Percentiles rank a stretch among this genome's conserved stretches.
phyloP scores from a whole-genome alignment of 805 yeast genomes.

The Metschnikowia lochheadii region DNA sequence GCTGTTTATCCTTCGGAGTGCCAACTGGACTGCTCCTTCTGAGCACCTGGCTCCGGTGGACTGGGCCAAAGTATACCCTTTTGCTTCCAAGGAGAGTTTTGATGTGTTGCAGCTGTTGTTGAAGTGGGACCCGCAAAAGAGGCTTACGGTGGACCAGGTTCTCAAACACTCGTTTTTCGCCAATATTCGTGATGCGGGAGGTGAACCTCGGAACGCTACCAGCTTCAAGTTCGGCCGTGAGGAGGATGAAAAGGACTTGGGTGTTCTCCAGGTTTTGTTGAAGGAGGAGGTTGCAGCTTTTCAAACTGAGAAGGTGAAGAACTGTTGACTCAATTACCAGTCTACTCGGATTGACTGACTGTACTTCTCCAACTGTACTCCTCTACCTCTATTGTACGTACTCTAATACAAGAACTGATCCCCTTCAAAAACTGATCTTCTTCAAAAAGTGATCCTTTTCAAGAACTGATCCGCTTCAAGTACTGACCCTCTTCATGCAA shows the following conservation, averaged over 20 bases:
- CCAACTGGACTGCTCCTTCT: conserved; percentile 24
- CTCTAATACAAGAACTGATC: too few relatives aligned
- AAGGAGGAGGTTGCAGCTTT: conserved; percentile 22
- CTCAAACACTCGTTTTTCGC: conserved; percentile 54
- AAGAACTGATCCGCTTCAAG: too few relatives aligned
- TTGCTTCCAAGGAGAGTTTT: conserved; percentile 49
- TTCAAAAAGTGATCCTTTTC: too few relatives aligned
- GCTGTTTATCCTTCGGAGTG: not conserved
- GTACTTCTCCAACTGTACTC: too few relatives aligned
- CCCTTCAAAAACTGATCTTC: too few relatives aligned
- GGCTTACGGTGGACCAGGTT: conserved; percentile 55
- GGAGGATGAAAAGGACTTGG: conserved; percentile 17
- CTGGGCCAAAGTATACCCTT: conserved; percentile 61
- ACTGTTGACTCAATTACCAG: not conserved
- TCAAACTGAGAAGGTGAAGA: conserved; percentile 11
- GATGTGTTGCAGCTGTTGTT: conserved; percentile 53
- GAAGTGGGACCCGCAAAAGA: conserved; percentile 56
- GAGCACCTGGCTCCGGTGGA: conserved; percentile 37
- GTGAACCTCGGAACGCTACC: conserved; percentile 50
- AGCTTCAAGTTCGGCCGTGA: conserved; percentile 72
- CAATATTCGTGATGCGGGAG: conserved; percentile 48
- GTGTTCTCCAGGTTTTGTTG: conserved; percentile 15
- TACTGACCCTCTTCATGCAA: too few relatives aligned
- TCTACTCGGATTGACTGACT: not conserved
- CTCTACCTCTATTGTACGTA: too few relatives aligned